Conservation (phyloP, 2,329 filamentous ascomycete genomes). For the Byssoonygena ceratinophila region DNA sequence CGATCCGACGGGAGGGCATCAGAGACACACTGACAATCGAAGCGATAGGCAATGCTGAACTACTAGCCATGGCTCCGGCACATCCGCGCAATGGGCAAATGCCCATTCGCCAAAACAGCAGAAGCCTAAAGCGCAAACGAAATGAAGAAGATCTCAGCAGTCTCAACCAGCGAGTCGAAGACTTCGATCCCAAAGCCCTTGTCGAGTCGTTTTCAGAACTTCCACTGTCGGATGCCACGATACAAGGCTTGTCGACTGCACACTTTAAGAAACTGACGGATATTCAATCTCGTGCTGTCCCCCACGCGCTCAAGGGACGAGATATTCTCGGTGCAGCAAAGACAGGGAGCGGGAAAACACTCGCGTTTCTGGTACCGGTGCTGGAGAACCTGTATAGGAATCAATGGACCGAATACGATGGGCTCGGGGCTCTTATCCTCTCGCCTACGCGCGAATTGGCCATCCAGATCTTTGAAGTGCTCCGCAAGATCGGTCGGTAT, state of each 20-base stretch:
- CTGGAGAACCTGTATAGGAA: constrained; percentile 84
- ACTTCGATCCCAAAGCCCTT: constrained; percentile 38
- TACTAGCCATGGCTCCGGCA: constrained; percentile 27
- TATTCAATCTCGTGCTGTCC: constrained; percentile 82
- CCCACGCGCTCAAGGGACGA: constrained; percentile 67
- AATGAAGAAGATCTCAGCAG: constrained; percentile 36
- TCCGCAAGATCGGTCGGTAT: constrained; percentile 78
- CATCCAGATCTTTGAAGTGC: constrained; percentile 90
- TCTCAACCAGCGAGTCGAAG: constrained; percentile 35
- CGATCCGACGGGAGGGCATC: too few relatives aligned
- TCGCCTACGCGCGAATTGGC: constrained; percentile 91
- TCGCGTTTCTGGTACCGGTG: constrained; percentile 84
- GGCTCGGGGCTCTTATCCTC: constrained; percentile 82
- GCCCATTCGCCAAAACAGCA: constrained; percentile 21
- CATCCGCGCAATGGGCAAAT: constrained; percentile 23
- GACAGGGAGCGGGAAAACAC: constrained; percentile 88
- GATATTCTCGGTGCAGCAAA: constrained; percentile 93
- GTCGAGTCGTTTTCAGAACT: constrained; percentile 68
- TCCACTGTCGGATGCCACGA: constrained; percentile 72
- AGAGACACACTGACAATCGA: too few relatives aligned
- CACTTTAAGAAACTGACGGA: constrained; percentile 88
- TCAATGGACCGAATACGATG: constrained; percentile 83
- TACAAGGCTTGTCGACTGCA: constrained; percentile 66
- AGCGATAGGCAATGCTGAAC: neutral
- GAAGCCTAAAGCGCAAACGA: constrained; percentile 38